Conservation (phyloP, 148 eudicot genomes). For the Camellia granthamiana region DNA sequence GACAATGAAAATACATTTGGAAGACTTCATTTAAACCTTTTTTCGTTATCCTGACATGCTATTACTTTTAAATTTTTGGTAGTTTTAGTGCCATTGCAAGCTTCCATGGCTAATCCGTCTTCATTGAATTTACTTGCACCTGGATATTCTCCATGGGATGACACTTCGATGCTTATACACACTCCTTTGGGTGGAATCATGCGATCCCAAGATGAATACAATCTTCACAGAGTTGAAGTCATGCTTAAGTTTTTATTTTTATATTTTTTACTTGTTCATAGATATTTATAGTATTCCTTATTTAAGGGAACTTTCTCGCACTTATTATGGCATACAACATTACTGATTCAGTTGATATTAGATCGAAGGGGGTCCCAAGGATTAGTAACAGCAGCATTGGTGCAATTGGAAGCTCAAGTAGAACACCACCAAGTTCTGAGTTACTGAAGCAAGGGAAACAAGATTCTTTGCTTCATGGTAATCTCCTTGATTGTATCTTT, state of each 20-base stretch:
- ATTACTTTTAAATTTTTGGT: conserved; percentile 17
- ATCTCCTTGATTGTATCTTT: neutral
- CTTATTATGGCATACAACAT: conserved; percentile 23
- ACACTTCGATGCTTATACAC: conserved; percentile 52
- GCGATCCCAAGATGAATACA: conserved; percentile 57
- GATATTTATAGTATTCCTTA: neutral
- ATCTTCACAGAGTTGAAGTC: conserved; percentile 62
- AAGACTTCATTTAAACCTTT: conserved; percentile 3
- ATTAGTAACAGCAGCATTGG: conserved; percentile 31
- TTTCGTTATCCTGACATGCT: conserved; percentile 17
- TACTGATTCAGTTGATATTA: conserved; percentile 55
- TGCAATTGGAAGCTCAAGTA: conserved; percentile 47
- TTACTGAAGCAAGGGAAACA: conserved; percentile 40
- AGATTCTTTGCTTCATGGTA: conserved; percentile 58
- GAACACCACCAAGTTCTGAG: conserved; percentile 41
- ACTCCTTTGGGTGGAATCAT: conserved; percentile 41
- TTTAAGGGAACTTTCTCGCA: conserved; percentile 19
- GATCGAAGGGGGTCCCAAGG: conserved; percentile 43
- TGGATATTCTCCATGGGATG: conserved; percentile 79
- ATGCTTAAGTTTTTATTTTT: conserved; percentile 19
- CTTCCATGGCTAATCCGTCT: conserved; percentile 58
- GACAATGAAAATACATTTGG: neutral
- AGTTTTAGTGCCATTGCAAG: conserved; percentile 54
- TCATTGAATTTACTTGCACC: conserved; percentile 54
- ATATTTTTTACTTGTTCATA: conserved; percentile 1